Evolutionary conservation across 495 filamentous ascomycete genomes (phyloP).

Genomic region (Aspergillus homomorphus): DNA sequence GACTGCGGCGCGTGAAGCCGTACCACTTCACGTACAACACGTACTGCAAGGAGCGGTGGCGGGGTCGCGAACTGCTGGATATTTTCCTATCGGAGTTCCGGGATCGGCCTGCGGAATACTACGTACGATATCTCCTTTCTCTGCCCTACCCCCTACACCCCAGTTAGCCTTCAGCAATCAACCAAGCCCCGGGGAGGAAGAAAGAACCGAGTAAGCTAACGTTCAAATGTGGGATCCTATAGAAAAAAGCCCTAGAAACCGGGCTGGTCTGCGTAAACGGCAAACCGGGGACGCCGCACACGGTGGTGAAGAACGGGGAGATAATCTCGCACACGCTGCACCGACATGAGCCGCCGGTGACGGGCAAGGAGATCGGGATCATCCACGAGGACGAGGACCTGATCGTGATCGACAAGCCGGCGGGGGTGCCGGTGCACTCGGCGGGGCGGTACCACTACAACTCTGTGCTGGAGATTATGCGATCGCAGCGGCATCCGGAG

Average conservation of each 20-base stretch:
- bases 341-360: constrained; percentile 92
- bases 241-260: constrained; percentile 74
- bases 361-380: constrained; percentile 70
- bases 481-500: constrained; percentile 63
- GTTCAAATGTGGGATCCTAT: constrained; percentile 15
- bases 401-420: constrained; percentile 94
- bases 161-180: too few relatives aligned
- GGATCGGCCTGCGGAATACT: constrained; percentile 83
- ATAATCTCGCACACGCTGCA: constrained; percentile 91
- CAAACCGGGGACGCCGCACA: constrained; percentile 55
- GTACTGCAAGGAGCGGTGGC: constrained; percentile 87
- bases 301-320: constrained; percentile 71
- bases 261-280: constrained; percentile 75
- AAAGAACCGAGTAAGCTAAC: too few relatives aligned
- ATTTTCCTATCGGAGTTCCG: constrained; percentile 84
- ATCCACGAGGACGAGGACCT: constrained; percentile 89
- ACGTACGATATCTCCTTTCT: constrained; percentile 46
- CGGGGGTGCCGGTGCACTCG: constrained; percentile 90
- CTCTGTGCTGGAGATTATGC: constrained; percentile 88
- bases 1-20: constrained; percentile 72
- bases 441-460: constrained; percentile 96
- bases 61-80: constrained; percentile 69
- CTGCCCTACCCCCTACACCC: neutral
- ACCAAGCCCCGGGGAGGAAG: too few relatives aligned
- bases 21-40: constrained; percentile 96